phyloP scores from a whole-genome alignment of 202 grass and related monocot genomes.

The Musa balbisiana region DNA sequence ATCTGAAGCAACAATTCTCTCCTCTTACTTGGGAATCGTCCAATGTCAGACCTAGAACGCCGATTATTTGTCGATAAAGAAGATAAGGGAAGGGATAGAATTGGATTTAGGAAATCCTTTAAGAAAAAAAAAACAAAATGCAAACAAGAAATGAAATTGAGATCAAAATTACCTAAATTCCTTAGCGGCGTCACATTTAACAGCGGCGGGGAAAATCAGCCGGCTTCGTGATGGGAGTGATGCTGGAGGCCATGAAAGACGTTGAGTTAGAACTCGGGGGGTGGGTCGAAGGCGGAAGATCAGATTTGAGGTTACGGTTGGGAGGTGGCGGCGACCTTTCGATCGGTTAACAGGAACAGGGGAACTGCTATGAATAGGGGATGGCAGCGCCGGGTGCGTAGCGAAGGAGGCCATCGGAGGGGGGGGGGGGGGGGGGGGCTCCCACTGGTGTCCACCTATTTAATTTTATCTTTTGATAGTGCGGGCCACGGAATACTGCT shows the following conservation, averaged over 20 bases:
- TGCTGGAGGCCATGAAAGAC: background rate
- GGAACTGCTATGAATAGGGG: background rate
- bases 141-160: background rate
- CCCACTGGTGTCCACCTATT: too few relatives aligned
- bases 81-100: background rate
- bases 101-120: too few relatives aligned
- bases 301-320: background rate
- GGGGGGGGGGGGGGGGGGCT: too few relatives aligned
- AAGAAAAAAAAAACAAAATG: too few relatives aligned
- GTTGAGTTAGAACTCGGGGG: background rate
- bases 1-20: slow-evolving; percentile 48
- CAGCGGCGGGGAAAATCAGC: background rate
- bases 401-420: slow-evolving; percentile 14
- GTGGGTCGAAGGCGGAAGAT: background rate
- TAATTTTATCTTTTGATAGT: too few relatives aligned
- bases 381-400: too few relatives aligned
- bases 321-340: background rate
- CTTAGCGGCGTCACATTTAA: background rate
- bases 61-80: background rate
- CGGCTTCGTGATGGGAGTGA: background rate
- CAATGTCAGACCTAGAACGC: background rate
- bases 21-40: slow-evolving; percentile 22
- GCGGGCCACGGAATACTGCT: too few relatives aligned
- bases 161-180: background rate
- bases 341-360: background rate